Base-by-base conservation (phyloP, 2,329 filamentous ascomycete species). In the Zasmidium angulare region DNA sequence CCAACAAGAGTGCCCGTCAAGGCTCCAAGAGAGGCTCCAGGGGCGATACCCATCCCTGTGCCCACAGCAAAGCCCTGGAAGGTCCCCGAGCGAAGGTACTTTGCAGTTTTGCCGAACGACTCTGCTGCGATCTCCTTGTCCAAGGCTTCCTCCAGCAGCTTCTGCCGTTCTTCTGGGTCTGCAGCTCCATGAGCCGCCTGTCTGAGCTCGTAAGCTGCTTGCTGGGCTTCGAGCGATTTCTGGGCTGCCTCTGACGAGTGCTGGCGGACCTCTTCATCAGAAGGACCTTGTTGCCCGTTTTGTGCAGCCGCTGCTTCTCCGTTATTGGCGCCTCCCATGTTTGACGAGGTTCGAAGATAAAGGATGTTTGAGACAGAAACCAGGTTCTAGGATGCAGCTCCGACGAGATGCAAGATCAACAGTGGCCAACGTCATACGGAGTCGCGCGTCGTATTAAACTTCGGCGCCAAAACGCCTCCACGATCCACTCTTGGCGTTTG, bases 61-160 rank as follows among this genome's bases (percentile, higher is more conserved):
- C 71, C 71, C 1, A 68, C 68, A 7, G 62, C 59, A 53, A 72
- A 62, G 46, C 71, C 71, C 60, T 73, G 71, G 36, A 71, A 69
- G 1, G 68, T 62, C 20, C 70, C 70, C 22, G 66, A 63, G 21
- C 62, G 52, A 26, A 72, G 61, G 49, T 70, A 72, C 53, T 69
- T 72, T 14, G 71, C 71, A 1, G 68, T 68, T 61, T 73, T 73
- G 17, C 71, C 71, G 23, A 70, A 71, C 0, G 67, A 68, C 49
- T 72, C 69, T 29, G 71, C 68, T 29, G 67, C 66, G 31, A 71
- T 61, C 31, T 69, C 58, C 50, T 68, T 66, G 47, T 70, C 59
- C 7, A 73, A 56, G 17, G 69, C 68, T 55, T 71, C 49, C 22
- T 72, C 68, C 23, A 73, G 58, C n/a, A 73, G 58, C 52, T 71